Evolutionary conservation across 257 asterid species (phyloP).

Genomic region (Salvia hispanica): DNA sequence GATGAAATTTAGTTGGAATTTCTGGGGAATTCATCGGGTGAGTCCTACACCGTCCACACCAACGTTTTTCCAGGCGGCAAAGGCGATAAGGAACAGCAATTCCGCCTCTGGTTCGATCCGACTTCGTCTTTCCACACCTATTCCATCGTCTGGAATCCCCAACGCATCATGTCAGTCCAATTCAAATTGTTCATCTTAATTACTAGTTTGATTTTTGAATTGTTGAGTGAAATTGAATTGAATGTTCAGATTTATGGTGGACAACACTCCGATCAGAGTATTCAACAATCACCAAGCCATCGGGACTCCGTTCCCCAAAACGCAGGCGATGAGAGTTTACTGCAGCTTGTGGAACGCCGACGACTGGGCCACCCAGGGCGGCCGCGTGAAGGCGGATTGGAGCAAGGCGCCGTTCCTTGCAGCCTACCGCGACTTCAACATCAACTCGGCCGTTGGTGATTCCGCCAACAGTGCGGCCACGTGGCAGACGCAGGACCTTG

Average conservation of each 20-base stretch:
- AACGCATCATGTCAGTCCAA: conserved; percentile 21
- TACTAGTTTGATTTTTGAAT: too few relatives aligned
- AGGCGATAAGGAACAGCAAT: conserved; percentile 31
- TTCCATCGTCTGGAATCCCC: conserved; percentile 31
- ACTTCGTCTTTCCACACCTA: conserved; percentile 29
- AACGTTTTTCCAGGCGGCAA: conserved; percentile 27
- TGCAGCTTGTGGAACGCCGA: conserved; percentile 32
- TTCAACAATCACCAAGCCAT: conserved; percentile 26
- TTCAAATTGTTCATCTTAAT: too few relatives aligned
- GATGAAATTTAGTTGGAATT: conserved; percentile 34
- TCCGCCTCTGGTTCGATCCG: conserved; percentile 31
- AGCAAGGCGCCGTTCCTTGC: conserved; percentile 25
- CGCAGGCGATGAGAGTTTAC: conserved; percentile 20
- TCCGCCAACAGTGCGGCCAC: not conserved
- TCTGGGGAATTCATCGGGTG: conserved; percentile 24
- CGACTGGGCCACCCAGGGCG: conserved; percentile 28
- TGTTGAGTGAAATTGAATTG: not conserved
- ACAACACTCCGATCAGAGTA: conserved; percentile 27
- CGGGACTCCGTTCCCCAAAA: conserved; percentile 30
- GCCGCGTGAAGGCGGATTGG: conserved; percentile 27
- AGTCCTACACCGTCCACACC: conserved; percentile 32
- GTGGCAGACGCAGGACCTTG: conserved; percentile 26
- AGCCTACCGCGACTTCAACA: conserved; percentile 26
- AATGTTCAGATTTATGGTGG: conserved; percentile 30
- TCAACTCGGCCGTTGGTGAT: not conserved